These are phyloP conservation scores for Phytopythium sindhum DNA, from an alignment of 352 stramenopile species.

Conservation along the genomic window DNA sequence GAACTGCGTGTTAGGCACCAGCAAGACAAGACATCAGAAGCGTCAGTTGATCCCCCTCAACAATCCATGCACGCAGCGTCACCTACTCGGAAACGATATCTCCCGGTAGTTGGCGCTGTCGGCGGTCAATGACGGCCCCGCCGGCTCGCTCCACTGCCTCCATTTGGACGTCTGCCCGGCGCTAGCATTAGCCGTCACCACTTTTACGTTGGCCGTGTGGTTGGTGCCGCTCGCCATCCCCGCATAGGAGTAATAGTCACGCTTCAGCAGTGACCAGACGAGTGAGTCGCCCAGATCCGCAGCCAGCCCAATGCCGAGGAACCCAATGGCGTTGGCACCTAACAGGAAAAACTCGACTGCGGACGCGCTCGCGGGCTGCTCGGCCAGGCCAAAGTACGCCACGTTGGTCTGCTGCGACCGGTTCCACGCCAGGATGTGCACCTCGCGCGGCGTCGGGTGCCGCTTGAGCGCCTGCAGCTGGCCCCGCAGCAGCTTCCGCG, in stretches of 20 bases:
- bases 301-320: conserved; percentile 51
- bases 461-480: conserved; percentile 37
- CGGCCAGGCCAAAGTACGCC: conserved; percentile 37
- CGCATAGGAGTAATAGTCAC: conserved; percentile 21
- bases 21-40: background rate
- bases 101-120: conserved; percentile 30
- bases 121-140: conserved; percentile 27
- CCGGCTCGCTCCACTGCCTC: conserved; percentile 46
- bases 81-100: conserved; percentile 52
- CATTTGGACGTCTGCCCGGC: background rate
- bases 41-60: background rate
- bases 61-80: background rate
- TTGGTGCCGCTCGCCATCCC: conserved; percentile 13
- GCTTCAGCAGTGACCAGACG: conserved; percentile 36
- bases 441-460: conserved; percentile 6
- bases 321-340: conserved; percentile 37
- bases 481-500: conserved; percentile 47
- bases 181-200: conserved; percentile 1
- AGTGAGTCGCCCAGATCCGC: conserved; percentile 27
- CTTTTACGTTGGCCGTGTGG: conserved; percentile 13
- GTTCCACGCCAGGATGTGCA: conserved; percentile 29
- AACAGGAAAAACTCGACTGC: conserved; percentile 55
- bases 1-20: conserved; percentile 20
- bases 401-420: conserved; percentile 21
- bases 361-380: conserved; percentile 37